A percentile compares a stretch with the other conserved stretches of the same genome.
Conservation (phyloP, 306 rosid genomes). For the Begonia fuchsioides region DNA sequence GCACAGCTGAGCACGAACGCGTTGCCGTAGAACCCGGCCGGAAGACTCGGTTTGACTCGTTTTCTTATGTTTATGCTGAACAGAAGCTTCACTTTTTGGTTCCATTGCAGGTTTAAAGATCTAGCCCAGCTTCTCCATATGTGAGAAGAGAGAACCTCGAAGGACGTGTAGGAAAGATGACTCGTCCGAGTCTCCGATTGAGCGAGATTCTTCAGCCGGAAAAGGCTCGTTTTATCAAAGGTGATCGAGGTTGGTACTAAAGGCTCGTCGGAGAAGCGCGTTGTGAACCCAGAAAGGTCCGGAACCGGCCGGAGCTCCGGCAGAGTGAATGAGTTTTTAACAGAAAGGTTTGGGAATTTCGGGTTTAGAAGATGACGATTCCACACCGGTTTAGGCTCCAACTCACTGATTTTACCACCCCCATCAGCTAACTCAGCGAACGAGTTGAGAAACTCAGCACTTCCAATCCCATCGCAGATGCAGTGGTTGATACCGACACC, state of each 20-base stretch:
- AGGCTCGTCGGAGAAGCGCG: slow-evolving; percentile 25
- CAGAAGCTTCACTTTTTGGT: slow-evolving; percentile 41
- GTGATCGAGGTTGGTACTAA: slow-evolving; percentile 43
- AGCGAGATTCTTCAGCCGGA: slow-evolving; percentile 27
- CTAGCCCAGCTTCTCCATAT: slow-evolving; percentile 90
- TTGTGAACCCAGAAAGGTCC: slow-evolving; percentile 52
- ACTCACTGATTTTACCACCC: slow-evolving; percentile 7
- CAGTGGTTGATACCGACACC: slow-evolving; percentile 73
- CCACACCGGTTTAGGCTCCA: slow-evolving; percentile 37
- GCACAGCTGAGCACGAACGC: slow-evolving; percentile 80
- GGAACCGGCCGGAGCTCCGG: slow-evolving; percentile 46
- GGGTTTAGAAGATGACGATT: slow-evolving; percentile 51
- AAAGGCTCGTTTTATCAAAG: slow-evolving; percentile 21
- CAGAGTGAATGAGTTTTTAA: neutral
- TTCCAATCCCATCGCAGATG: slow-evolving; percentile 62
- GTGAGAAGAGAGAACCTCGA: slow-evolving; percentile 72
- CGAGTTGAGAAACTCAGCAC: slow-evolving; percentile 56
- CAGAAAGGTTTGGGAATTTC: neutral
- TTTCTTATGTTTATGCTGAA: slow-evolving; percentile 62
- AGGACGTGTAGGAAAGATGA: slow-evolving; percentile 28
- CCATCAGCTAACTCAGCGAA: slow-evolving; percentile 36
- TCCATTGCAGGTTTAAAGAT: slow-evolving; percentile 45
- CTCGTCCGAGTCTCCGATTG: slow-evolving; percentile 13
- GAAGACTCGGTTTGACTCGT: slow-evolving; percentile 56
- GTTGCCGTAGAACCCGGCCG: slow-evolving; percentile 72